These are phyloP conservation scores for Trametes cinnabarina DNA, from an alignment of 768 basidiomycete species.

Conservation along the genomic window DNA sequence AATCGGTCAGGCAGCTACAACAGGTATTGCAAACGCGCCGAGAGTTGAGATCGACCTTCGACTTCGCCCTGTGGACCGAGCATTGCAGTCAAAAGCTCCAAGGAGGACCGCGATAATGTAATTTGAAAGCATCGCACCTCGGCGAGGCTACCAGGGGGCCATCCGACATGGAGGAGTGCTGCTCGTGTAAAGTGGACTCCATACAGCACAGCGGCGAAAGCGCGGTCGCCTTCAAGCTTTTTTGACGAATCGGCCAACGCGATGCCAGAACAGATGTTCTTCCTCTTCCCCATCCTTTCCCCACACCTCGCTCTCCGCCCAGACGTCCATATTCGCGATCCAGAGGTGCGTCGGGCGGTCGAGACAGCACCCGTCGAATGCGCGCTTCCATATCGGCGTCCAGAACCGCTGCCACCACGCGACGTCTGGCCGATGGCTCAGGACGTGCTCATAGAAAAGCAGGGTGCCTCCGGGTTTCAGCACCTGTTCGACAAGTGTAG, in stretches of 20 bases:
- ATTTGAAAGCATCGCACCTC: too few relatives aligned
- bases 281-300: conserved; percentile 50
- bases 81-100: too few relatives aligned
- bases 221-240: neutral
- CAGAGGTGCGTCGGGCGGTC: conserved; percentile 54
- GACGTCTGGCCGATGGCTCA: conserved; percentile 49
- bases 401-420: conserved; percentile 74
- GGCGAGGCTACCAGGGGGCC: too few relatives aligned
- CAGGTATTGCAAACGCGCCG: too few relatives aligned
- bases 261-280: conserved; percentile 62
- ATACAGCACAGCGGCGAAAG: too few relatives aligned
- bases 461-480: conserved; percentile 65
- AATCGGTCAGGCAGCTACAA: too few relatives aligned
- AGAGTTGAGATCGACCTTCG: too few relatives aligned
- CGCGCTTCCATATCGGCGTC: conserved; percentile 63
- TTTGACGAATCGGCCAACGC: conserved; percentile 56
- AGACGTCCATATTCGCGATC: conserved; percentile 45
- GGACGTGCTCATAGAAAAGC: conserved; percentile 71
- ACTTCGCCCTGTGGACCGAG: too few relatives aligned
- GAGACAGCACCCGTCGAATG: conserved; percentile 63
- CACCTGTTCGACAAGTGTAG: conserved; percentile 45
- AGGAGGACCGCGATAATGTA: too few relatives aligned
- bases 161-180: too few relatives aligned
- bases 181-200: too few relatives aligned
- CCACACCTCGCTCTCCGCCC: conserved; percentile 48